Evolutionary conservation across 176 grass and related monocot species (phyloP).

Genomic region (Hyparrhenia diplandra): DNA sequence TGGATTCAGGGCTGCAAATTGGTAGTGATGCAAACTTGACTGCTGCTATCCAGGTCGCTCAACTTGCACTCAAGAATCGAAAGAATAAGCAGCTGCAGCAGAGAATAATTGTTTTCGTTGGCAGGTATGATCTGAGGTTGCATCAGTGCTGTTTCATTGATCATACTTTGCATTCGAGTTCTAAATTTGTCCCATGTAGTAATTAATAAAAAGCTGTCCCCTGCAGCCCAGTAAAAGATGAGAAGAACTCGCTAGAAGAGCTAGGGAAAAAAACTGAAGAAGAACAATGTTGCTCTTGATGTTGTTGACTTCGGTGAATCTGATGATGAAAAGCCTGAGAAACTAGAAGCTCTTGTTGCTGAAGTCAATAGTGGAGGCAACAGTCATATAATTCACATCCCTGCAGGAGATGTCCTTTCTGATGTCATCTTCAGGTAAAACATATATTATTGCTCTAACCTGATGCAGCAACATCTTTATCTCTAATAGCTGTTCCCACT

Average conservation of each 20-base stretch:
- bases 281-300: slow-evolving; percentile 69
- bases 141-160: background rate
- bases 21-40: slow-evolving; percentile 58
- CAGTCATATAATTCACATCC: slow-evolving; percentile 63
- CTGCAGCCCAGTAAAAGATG: slow-evolving; percentile 46
- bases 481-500: background rate
- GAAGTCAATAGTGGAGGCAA: slow-evolving; percentile 46
- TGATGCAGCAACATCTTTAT: background rate
- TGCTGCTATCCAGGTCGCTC: slow-evolving; percentile 48
- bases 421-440: slow-evolving; percentile 48
- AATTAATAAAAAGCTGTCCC: too few species aligned
- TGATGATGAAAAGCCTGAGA: slow-evolving; percentile 61
- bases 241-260: slow-evolving; percentile 42
- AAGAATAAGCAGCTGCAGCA: slow-evolving; percentile 61
- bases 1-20: slow-evolving; percentile 36
- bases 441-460: background rate
- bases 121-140: slow-evolving; percentile 45
- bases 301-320: slow-evolving; percentile 70
- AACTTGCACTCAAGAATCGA: slow-evolving; percentile 58
- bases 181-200: background rate
- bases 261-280: slow-evolving; percentile 67
- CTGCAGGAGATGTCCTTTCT: slow-evolving; percentile 36
- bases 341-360: slow-evolving; percentile 53
- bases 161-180: background rate
- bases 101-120: slow-evolving; percentile 67